phyloP scores from a whole-genome alignment of 257 asterid species.

The Mitragyna speciosa region DNA sequence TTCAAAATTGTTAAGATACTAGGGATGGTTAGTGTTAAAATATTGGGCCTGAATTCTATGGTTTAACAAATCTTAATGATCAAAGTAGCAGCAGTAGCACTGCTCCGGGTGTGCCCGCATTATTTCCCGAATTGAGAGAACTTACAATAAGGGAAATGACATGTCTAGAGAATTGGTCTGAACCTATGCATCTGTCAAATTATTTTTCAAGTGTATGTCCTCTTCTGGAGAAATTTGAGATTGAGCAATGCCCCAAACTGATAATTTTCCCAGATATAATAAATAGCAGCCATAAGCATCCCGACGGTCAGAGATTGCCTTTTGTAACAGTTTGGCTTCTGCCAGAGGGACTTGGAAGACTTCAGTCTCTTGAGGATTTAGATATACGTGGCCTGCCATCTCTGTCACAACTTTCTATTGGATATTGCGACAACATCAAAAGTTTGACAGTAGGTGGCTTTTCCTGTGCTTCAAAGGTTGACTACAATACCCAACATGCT shows the following conservation, averaged over 20 bases:
- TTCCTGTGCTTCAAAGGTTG: background rate
- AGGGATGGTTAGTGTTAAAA: background rate
- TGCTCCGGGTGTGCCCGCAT: background rate
- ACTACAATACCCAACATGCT: background rate
- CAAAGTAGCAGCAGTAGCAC: background rate
- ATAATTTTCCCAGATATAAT: background rate
- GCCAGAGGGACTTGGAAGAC: slow-evolving; percentile 10
- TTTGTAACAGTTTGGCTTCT: background rate
- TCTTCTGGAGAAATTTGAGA: slow-evolving; percentile 1
- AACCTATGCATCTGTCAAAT: background rate
- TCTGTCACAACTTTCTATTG: slow-evolving; percentile 6
- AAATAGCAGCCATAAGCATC: background rate
- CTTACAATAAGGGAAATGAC: slow-evolving; percentile 3
- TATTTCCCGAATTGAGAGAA: slow-evolving; percentile 16
- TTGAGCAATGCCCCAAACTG: slow-evolving; percentile 16
- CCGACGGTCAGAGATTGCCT: background rate
- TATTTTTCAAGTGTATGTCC: background rate
- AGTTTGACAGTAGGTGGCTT: slow-evolving; percentile 13
- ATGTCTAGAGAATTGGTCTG: slow-evolving; percentile 23
- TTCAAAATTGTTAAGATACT: background rate
- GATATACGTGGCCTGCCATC: slow-evolving; percentile 18
- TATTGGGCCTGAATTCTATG: background rate
- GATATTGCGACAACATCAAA: background rate
- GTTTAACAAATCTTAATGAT: background rate
- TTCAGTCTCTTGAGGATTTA: slow-evolving; percentile 17